Conservation (phyloP, 192 early-diverging fungal genomes). For the Rhizophagus sp. region DNA sequence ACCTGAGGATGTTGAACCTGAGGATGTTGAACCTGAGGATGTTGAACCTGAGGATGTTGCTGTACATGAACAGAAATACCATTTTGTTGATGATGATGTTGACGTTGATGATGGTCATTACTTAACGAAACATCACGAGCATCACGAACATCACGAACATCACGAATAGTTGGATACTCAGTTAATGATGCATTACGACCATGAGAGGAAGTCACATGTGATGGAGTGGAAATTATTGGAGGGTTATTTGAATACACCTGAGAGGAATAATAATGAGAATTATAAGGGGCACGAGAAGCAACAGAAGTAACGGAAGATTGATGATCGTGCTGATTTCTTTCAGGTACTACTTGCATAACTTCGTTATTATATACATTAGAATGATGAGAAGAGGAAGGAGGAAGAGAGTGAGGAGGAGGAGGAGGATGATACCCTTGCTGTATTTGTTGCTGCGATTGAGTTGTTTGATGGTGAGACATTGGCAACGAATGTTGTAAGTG, state of each 20-base stretch:
- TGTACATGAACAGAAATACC: neutral
- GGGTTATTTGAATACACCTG: neutral
- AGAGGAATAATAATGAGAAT: neutral
- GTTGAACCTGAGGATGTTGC: neutral
- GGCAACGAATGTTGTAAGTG: neutral
- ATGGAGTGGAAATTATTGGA: neutral
- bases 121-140: too few relatives aligned
- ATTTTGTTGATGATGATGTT: constrained; percentile 14
- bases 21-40: neutral
- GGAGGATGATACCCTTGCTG: neutral
- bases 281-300: neutral
- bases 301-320: neutral
- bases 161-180: neutral
- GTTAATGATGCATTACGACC: neutral
- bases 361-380: constrained; percentile 8
- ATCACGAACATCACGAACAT: neutral
- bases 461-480: neutral
- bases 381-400: too few relatives aligned
- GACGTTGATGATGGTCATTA: neutral
- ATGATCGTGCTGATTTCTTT: constrained; percentile 12
- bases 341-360: neutral
- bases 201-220: neutral
- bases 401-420: neutral
- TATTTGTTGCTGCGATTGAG: neutral
- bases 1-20: neutral